Evolutionary conservation across 306 rosid genomes (phyloP), one percentile per base, ranked within the genome.

Genomic region (Clitoria ternatea): DNA sequence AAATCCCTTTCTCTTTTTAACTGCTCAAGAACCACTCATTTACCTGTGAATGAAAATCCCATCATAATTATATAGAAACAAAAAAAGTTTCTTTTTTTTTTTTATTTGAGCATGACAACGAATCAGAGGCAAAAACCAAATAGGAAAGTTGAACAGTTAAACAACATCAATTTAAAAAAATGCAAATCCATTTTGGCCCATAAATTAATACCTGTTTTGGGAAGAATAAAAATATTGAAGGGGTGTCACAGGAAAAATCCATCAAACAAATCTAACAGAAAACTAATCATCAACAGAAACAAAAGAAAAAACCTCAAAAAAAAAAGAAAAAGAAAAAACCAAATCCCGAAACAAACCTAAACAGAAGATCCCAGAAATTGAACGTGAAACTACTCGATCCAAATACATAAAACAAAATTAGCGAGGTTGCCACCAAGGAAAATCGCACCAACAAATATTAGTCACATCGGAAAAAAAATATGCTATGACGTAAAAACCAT

Each of bases 41-140:
- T 45, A 83, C 92, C 92, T 88, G 85, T 50, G 33, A 64, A 83
- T 55, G 24, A 72, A 79, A 72, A 72, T 35, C 29, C 18, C 66
- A 37, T 18, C 55, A 20, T 27, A 39, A 32, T 39, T 29, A 8
- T 0, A 40, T 56, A 56, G 24, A 3, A 6, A 5, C 0, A 40
- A 65, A 56, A 30, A 3, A 6, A 5, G 9, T 4, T 2, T 3
- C 2, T 8, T 26, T 29, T 26, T 2, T 26, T 68, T 26, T 26
- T 69, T 9, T 14, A 11, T 22, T 3, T 4, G 20, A 53, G 66
- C 18, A 13, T 32, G 23, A n/a, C n/a, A n/a, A n/a, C n/a, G n/a
- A 14, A 59, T 70, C 66, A 71, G 29, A 49, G 42, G 30, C 32
- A 27, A 66, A 62, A 60, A 61, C 61, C n/a, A 44, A 50, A 37